These are phyloP conservation scores for Tricholoma bakamatsutake DNA, from an alignment of 768 basidiomycete genomes.

Conservation along the genomic window DNA sequence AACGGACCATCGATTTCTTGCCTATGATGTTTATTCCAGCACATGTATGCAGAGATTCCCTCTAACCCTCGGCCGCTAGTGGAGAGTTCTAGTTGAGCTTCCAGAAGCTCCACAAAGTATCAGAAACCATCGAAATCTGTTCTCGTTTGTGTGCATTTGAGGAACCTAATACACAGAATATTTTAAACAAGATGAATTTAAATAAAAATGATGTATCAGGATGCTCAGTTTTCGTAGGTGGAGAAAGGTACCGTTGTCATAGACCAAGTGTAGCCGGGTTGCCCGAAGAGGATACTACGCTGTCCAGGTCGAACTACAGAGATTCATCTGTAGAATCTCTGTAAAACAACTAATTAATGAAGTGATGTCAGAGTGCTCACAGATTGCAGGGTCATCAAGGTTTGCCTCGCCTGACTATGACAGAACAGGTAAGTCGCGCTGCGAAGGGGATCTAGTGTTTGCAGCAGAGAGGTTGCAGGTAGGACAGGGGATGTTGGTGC, in stretches of 20 bases:
- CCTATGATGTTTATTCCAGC: constrained; percentile 23
- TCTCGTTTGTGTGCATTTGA: not conserved
- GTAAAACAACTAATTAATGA: no score
- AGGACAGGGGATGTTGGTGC: no score
- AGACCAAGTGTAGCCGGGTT: not conserved
- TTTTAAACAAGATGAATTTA: no score
- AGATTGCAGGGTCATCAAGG: not conserved
- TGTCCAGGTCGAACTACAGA: not conserved
- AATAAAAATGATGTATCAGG: no score
- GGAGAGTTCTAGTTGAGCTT: no score
- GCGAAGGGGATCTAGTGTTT: no score
- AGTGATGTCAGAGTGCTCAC: not conserved
- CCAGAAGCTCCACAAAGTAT: not conserved
- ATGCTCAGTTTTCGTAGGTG: not conserved
- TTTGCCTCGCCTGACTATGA: constrained; percentile 6
- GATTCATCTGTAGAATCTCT: not conserved
- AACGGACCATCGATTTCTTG: constrained; percentile 21
- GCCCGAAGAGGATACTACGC: not conserved
- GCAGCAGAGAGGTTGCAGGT: no score
- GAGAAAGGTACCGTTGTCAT: not conserved
- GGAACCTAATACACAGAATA: not conserved
- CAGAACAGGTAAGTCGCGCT: constrained; percentile 9
- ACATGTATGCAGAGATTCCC: constrained; percentile 34
- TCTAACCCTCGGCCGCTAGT: constrained; percentile 16
- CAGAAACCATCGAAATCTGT: not conserved